phyloP scores from a whole-genome alignment of 805 yeast species.

The Saturnispora dispora region DNA sequence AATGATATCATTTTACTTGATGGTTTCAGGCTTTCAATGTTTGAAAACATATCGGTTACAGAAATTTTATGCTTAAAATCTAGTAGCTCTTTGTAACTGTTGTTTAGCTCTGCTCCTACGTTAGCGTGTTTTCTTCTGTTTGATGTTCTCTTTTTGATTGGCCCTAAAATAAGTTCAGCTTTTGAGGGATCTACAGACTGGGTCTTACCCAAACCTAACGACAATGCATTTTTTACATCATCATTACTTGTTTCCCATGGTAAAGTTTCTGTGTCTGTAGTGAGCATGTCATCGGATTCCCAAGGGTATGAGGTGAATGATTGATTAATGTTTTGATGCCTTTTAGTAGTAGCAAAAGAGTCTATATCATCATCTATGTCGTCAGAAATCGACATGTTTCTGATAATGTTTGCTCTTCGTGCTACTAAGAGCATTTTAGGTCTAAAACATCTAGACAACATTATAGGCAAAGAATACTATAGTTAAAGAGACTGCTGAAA shows the following conservation, averaged over 20 bases:
- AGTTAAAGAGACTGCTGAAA: neutral
- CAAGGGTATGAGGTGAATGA: neutral
- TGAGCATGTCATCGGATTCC: neutral
- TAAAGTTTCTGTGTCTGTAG: neutral
- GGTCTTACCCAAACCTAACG: neutral
- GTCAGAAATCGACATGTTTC: neutral
- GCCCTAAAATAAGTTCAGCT: slow-evolving; percentile 20
- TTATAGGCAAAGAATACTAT: neutral
- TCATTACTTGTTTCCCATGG: slow-evolving; percentile 10
- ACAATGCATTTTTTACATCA: neutral
- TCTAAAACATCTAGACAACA: neutral
- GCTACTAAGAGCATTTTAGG: neutral
- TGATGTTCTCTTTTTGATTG: slow-evolving; percentile 15
- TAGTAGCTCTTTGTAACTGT: slow-evolving; percentile 23
- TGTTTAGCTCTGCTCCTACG: slow-evolving; percentile 20
- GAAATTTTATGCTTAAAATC: slow-evolving; percentile 22
- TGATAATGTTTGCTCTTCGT: neutral
- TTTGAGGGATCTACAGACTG: slow-evolving; percentile 11
- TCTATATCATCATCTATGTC: slow-evolving; percentile 4
- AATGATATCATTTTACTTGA: slow-evolving; percentile 14
- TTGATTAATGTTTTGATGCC: slow-evolving; percentile 10
- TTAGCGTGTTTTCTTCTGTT: neutral
- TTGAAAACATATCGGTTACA: slow-evolving; percentile 17
- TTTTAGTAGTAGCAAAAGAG: neutral
- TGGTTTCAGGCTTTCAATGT: slow-evolving; percentile 26